These are phyloP conservation scores for Annulohypoxylon bovei DNA, from an alignment of 495 filamentous ascomycete genomes.

Conservation along the genomic window DNA sequence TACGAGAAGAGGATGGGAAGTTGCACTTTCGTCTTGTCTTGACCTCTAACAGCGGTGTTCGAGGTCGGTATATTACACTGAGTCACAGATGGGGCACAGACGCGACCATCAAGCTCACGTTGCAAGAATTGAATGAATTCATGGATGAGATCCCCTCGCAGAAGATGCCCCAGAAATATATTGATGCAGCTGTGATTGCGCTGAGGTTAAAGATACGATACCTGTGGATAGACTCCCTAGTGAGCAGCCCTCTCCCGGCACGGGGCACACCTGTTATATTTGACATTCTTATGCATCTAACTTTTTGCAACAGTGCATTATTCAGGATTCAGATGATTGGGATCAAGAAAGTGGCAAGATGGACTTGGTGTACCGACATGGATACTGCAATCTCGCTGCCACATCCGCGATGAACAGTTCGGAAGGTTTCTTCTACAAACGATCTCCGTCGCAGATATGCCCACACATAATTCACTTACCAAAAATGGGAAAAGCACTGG, in stretches of 20 bases:
- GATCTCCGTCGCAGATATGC: background rate
- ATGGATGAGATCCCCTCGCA: background rate
- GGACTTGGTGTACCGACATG: background rate
- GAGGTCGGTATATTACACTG: background rate
- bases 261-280: background rate
- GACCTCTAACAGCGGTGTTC: background rate
- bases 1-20: background rate
- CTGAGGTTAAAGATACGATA: background rate
- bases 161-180: conserved; percentile 4
- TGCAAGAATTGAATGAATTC: background rate
- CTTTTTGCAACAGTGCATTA: background rate
- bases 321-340: conserved; percentile 12
- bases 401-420: background rate
- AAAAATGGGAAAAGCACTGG: background rate
- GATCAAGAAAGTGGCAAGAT: background rate
- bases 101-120: background rate
- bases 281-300: background rate
- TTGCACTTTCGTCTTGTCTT: background rate
- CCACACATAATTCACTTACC: background rate
- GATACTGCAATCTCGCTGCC: conserved; percentile 9
- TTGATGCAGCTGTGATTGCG: background rate
- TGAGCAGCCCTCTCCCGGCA: background rate
- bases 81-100: conserved; percentile 5
- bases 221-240: conserved; percentile 9
- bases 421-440: conserved; percentile 5